Evolutionary conservation across 225 moss, liverwort and hornwort genomes (phyloP).

Genomic region (Marchantia paleacea): DNA sequence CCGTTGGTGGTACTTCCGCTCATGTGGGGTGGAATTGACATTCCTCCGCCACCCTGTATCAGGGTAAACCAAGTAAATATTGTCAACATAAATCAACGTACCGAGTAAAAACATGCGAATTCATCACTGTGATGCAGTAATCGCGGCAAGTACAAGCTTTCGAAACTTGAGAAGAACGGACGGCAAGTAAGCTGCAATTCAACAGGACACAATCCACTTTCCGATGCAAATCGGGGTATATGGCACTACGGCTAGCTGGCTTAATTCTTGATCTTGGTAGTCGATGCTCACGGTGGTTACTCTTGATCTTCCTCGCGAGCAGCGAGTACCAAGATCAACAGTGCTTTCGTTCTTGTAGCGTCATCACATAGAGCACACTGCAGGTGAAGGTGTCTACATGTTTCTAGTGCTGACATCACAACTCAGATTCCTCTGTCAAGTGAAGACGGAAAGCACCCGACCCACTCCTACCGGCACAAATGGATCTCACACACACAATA

Average conservation of each 20-base stretch:
- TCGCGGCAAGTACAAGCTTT: not conserved
- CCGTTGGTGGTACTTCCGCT: constrained; percentile 32
- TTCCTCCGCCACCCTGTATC: constrained; percentile 13
- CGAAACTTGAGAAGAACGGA: not conserved
- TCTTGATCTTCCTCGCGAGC: too few species aligned
- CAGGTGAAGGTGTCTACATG: not conserved
- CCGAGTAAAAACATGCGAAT: not conserved
- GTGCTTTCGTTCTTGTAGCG: not conserved
- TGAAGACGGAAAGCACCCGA: too few species aligned
- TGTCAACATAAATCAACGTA: not conserved
- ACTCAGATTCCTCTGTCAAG: not conserved
- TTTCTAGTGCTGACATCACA: not conserved
- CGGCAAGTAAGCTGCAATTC: not conserved
- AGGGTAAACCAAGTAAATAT: not conserved
- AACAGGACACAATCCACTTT: not conserved
- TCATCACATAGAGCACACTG: not conserved
- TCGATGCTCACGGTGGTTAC: not conserved
- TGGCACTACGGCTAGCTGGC: not conserved
- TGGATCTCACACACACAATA: too few species aligned
- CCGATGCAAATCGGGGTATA: not conserved
- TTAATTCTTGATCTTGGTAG: not conserved
- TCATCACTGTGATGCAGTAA: not conserved
- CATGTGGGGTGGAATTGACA: constrained; percentile 36
- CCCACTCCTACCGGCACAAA: too few species aligned
- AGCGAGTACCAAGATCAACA: too few species aligned